Evolutionary conservation across 2,329 filamentous ascomycete genomes (phyloP).

Genomic region (Aphanocladium album): DNA sequence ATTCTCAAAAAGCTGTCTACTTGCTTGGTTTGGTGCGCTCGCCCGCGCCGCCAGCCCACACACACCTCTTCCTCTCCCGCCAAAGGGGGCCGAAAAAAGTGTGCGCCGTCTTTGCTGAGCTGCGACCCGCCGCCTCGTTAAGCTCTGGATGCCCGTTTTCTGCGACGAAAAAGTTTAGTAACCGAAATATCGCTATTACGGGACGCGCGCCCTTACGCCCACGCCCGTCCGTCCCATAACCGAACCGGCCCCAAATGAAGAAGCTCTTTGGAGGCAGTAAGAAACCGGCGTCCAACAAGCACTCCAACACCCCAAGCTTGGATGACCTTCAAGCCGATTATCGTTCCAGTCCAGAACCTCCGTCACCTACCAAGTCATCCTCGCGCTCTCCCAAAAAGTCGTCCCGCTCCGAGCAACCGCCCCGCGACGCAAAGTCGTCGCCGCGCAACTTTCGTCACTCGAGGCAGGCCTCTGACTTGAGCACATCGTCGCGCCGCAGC

Average conservation of each 20-base stretch:
- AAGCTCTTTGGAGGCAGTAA: conserved; percentile 44
- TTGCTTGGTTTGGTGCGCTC: not conserved
- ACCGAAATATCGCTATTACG: conserved; percentile 12
- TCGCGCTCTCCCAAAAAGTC: conserved; percentile 33
- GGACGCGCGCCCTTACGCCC: conserved; percentile 12
- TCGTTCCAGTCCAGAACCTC: conserved; percentile 32
- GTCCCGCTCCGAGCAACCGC: conserved; percentile 25
- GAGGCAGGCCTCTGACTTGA: conserved; percentile 45
- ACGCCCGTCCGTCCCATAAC: conserved; percentile 13
- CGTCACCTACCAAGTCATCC: conserved; percentile 31
- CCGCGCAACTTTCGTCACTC: conserved; percentile 41
- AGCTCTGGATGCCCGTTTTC: not conserved
- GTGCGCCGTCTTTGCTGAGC: not conserved
- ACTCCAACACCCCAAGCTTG: conserved; percentile 29
- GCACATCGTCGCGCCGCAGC: conserved; percentile 41
- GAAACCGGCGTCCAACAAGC: conserved; percentile 34
- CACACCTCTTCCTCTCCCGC: not conserved
- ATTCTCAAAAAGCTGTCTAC: not conserved
- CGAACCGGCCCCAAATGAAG: conserved; percentile 41
- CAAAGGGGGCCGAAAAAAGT: conserved; percentile 4
- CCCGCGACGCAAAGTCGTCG: conserved; percentile 24
- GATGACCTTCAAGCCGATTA: conserved; percentile 34
- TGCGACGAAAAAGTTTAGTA: conserved; percentile 10
- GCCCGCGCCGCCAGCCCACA: conserved; percentile 5
- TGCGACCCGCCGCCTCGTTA: not conserved